Percentiles rank a stretch among this genome's conserved stretches.
These are phyloP conservation scores for Salix koriyanagi DNA, from an alignment of 345 rosid genomes.

Conservation along the genomic window DNA sequence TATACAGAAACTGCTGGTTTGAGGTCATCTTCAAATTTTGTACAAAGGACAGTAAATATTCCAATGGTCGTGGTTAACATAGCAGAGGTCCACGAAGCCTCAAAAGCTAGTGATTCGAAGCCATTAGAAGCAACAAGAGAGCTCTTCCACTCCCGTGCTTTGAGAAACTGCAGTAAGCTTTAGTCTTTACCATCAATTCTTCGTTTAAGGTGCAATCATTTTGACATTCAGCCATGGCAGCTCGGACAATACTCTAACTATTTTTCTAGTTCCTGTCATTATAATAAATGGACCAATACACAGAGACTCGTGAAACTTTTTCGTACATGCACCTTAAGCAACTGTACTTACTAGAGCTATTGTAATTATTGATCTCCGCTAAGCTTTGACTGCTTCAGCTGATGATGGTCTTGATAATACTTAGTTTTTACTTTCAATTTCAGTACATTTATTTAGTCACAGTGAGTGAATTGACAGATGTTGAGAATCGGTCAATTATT, in stretches of 20 bases:
- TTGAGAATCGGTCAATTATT: not conserved
- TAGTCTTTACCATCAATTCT: not conserved
- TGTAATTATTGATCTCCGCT: not conserved
- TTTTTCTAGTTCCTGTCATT: not conserved
- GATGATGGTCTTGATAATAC: not conserved
- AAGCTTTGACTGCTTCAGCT: not conserved
- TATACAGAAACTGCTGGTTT: conserved; percentile 14
- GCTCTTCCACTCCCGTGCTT: conserved; percentile 40
- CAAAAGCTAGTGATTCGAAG: conserved; percentile 39
- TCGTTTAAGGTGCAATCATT: not conserved
- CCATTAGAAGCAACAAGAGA: conserved; percentile 39
- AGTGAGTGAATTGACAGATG: not conserved
- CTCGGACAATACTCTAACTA: not conserved
- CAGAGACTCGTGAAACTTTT: no score
- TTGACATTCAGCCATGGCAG: not conserved
- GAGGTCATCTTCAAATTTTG: conserved; percentile 38
- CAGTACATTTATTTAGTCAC: not conserved
- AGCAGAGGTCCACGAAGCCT: conserved; percentile 41
- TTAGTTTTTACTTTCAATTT: not conserved
- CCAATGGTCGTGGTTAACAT: conserved; percentile 47
- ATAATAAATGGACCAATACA: no score
- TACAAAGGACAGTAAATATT: conserved; percentile 45
- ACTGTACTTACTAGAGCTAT: not conserved
- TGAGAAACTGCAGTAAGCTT: conserved; percentile 49
- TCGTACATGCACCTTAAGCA: not conserved